Base-by-base conservation (phyloP, 1,284 basidiomycete genomes). In the Xerocomus nothofagi region DNA sequence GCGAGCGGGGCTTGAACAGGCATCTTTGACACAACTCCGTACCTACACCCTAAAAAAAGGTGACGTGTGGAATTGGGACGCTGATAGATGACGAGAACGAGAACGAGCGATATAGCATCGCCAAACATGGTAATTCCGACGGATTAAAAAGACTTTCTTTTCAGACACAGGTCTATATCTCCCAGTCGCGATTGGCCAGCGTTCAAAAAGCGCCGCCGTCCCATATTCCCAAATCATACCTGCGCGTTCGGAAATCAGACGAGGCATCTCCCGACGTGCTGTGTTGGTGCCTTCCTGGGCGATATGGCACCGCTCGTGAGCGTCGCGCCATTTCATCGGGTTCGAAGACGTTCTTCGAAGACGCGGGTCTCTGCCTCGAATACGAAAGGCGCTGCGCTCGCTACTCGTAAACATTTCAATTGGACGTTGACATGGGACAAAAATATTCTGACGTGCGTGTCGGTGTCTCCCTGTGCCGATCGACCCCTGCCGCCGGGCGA, bases 391-490 rank as follows among this genome's bases (percentile, higher is more conserved):
- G 27, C 44, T 39, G 31, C 34, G 18, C 39, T 36, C 15, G n/a
- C n/a, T n/a, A n/a, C n/a, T n/a, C n/a, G n/a, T n/a, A n/a, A n/a
- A n/a, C n/a, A n/a, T n/a, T n/a, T n/a, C n/a, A 21, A 34, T 50
- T 32, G 20, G 26, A 12, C 11, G 8, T 8, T 2, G 15, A 11
- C 15, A 20, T 14, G 29, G 18, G 20, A 15, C 37, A 31, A 31
- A 8, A 12, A n/a, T 24, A 18, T 6, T 8, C 31, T 11, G 11
- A 12, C 11, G 6, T 11, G 14, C 12, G 12, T 30, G 17, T 29
- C 31, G 20, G 26, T 40, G 34, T 21, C 27, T 17, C 30, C 15
- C 50, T 33, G 39, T 45, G 34, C 8, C 15, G 42, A 45, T 52
- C 36, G 12, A 6, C 39, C 23, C 21, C 37, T 6, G 24, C 14